Evolutionary conservation across 1,139 yeast genomes (phyloP), one percentile per base, ranked within the genome.

Genomic region (Yamadazyma diospyri): DNA sequence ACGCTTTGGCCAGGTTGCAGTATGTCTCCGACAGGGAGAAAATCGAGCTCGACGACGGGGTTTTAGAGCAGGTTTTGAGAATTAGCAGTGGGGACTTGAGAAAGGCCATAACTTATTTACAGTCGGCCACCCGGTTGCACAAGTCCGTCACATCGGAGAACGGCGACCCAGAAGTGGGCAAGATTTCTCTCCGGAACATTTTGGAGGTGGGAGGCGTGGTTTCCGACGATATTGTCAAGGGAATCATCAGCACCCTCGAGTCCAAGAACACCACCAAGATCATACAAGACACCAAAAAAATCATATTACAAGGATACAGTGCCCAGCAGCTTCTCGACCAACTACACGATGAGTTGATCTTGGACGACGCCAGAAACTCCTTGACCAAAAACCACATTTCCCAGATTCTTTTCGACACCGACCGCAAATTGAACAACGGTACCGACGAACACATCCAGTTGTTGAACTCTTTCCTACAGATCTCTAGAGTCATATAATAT

Each of bases 41-140:
- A 34, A 58, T 76, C 11, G 48, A 62, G 1, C 71, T 69, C 22
- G 59, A 58, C 27, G 70, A 68, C 1, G 48, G 45, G 1, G 84
- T 77, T 0, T 63, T 88, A 34, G 69, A 68, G 22, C 76, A 76
- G 43, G 78, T 89, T 12, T 64, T 92, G 38, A 63, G 59, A 16
- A 77, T 86, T 3, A 76, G 95, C 11, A 74, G 72, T 31, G 99
- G 98, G 36, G 99, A 94, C 64, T 70, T 94, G 50, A 78, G 99
- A 62, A 85, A 81, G 47, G 95, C 96, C 4, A 89, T 94, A 43
- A 94, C 97, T 1, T 75, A 80, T 40, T 68, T 94, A 32, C 98
- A 94, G 57, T 84, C 95, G 13, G 87, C 96, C 3, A 75, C 94
- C 9, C 81, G 82, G 43, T 61, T 83, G 30, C 69, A 71, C 33